Evolutionary conservation across 176 grass and related monocot species (phyloP).

Genomic region (Cymbopogon citratus): DNA sequence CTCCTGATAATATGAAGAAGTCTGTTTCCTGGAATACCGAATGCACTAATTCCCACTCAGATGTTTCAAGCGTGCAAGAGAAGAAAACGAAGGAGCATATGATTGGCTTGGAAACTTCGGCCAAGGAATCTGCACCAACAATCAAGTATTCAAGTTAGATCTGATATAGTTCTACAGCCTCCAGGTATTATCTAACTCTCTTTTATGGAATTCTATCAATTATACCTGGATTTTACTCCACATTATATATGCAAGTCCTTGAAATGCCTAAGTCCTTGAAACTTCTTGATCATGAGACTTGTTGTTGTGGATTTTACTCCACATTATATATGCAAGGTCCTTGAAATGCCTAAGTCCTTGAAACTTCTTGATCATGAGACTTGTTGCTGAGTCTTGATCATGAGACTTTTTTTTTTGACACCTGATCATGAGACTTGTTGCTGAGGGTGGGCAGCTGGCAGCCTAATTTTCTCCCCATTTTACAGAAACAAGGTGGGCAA

Average conservation of each 20-base stretch:
- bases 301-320: background rate
- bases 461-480: constrained; percentile 3
- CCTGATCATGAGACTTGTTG: background rate
- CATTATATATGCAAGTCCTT: background rate
- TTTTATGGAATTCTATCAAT: background rate
- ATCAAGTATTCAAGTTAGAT: constrained; percentile 12
- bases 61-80: constrained; percentile 29
- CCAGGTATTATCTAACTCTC: constrained; percentile 18
- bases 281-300: too few relatives aligned
- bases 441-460: background rate
- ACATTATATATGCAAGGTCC: too few relatives aligned
- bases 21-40: constrained; percentile 15
- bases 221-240: background rate
- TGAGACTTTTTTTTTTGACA: too few relatives aligned
- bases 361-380: background rate
- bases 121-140: constrained; percentile 31
- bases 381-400: background rate
- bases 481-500: constrained; percentile 15
- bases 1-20: background rate
- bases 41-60: constrained; percentile 14
- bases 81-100: constrained; percentile 26
- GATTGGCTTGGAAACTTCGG: constrained; percentile 32
- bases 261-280: too few relatives aligned
- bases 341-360: background rate
- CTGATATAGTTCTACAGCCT: constrained; percentile 18